Conservation (phyloP, 2,329 filamentous ascomycete genomes). For the Fusarium sp. region DNA sequence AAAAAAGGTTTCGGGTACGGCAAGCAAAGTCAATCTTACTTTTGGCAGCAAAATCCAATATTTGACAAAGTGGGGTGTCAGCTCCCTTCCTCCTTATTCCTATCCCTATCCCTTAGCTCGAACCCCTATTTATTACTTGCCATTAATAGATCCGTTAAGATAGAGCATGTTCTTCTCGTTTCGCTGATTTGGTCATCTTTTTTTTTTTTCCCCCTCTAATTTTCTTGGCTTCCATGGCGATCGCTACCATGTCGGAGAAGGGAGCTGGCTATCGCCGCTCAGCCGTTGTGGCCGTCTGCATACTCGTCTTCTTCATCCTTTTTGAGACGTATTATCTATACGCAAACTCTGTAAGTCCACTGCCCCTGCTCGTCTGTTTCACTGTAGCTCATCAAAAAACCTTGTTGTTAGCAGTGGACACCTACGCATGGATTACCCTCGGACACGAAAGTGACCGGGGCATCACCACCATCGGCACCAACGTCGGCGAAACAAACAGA, state of each 20-base stretch:
- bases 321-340: constrained; percentile 29
- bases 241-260: constrained; percentile 23
- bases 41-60: constrained; percentile 14
- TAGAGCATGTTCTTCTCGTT: constrained; percentile 3
- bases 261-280: constrained; percentile 16
- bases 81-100: constrained; percentile 18
- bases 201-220: not conserved
- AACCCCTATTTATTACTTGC: constrained; percentile 12
- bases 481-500: not conserved
- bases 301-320: constrained; percentile 23
- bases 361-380: not conserved
- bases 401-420: constrained; percentile 22
- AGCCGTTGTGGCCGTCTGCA: constrained; percentile 3
- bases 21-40: constrained; percentile 6
- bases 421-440: constrained; percentile 16
- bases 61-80: constrained; percentile 20
- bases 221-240: constrained; percentile 4
- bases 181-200: constrained; percentile 3
- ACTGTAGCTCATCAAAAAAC: not conserved
- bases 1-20: not conserved
- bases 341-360: constrained; percentile 12
- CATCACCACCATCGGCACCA: not conserved
- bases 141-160: not conserved
- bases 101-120: constrained; percentile 13
- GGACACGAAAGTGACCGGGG: constrained; percentile 18